A percentile compares a stretch with the other conserved stretches of the same genome.
Evolutionary conservation across 306 rosid genomes (phyloP).

Genomic region (Corylus americana): DNA sequence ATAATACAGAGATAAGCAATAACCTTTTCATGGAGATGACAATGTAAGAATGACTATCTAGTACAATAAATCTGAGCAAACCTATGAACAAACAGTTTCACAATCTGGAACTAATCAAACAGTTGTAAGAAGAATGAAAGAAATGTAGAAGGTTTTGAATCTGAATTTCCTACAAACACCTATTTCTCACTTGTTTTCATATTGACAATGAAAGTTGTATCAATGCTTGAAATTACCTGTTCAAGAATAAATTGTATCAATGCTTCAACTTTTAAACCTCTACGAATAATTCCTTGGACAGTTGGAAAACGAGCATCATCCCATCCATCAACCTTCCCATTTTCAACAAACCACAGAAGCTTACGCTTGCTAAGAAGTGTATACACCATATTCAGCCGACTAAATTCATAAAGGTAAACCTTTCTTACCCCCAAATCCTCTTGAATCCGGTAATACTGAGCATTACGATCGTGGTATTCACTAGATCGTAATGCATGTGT

Average conservation of each 20-base stretch:
- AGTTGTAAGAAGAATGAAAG: not conserved
- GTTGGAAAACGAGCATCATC: constrained; percentile 95
- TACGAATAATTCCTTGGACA: constrained; percentile 91
- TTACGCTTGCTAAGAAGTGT: constrained; percentile 96
- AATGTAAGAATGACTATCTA: constrained; percentile 9
- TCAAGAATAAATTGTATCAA: constrained; percentile 87
- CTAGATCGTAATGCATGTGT: constrained; percentile 95
- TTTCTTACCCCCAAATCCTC: constrained; percentile 77
- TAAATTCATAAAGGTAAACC: constrained; percentile 84
- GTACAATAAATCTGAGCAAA: not conserved
- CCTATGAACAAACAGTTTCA: not conserved
- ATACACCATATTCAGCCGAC: constrained; percentile 89
- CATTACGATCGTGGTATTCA: constrained; percentile 94
- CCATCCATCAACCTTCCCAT: constrained; percentile 93
- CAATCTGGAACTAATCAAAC: not conserved
- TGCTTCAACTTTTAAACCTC: constrained; percentile 89
- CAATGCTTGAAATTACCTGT: constrained; percentile 50
- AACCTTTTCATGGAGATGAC: constrained; percentile 19
- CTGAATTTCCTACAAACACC: constrained; percentile 24
- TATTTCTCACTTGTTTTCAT: constrained; percentile 12
- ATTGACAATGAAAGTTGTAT: constrained; percentile 16
- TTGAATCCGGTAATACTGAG: constrained; percentile 81
- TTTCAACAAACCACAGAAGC: constrained; percentile 95
- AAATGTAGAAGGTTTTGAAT: not conserved
- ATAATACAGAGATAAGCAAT: constrained; percentile 23